These are phyloP conservation scores for Lepiota brunneoincarnata DNA, from an alignment of 768 basidiomycete genomes.

Conservation along the genomic window DNA sequence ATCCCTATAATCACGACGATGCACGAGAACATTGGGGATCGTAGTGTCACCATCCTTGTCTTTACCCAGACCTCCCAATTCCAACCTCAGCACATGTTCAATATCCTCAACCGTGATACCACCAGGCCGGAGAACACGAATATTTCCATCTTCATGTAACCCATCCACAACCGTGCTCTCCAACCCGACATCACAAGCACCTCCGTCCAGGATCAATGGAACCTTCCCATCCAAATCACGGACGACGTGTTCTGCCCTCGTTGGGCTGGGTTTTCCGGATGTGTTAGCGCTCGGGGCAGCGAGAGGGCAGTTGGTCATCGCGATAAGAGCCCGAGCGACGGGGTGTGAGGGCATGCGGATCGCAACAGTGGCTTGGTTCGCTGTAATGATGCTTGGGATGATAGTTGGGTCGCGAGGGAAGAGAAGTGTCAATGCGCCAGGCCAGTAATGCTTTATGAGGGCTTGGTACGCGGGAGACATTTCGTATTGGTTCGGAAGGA, in stretches of 20 bases:
- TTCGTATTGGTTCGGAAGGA: slow-evolving; percentile 66
- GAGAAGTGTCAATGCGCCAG: slow-evolving; percentile 88
- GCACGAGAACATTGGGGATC: slow-evolving; percentile 69
- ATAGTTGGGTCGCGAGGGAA: slow-evolving; percentile 69
- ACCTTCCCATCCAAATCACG: slow-evolving; percentile 77
- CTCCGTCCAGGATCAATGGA: slow-evolving; percentile 86
- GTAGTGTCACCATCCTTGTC: not conserved
- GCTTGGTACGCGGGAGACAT: slow-evolving; percentile 65
- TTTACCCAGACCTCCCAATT: slow-evolving; percentile 24
- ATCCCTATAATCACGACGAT: slow-evolving; percentile 75
- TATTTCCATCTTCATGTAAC: slow-evolving; percentile 64
- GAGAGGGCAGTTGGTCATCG: slow-evolving; percentile 67
- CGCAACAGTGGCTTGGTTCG: slow-evolving; percentile 77
- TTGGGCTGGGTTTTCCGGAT: slow-evolving; percentile 93
- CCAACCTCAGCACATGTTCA: slow-evolving; percentile 49
- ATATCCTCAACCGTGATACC: slow-evolving; percentile 92
- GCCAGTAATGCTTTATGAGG: slow-evolving; percentile 89
- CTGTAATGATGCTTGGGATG: slow-evolving; percentile 78
- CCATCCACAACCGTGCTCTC: slow-evolving; percentile 97
- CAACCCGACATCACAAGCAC: slow-evolving; percentile 82
- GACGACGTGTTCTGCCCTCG: slow-evolving; percentile 80
- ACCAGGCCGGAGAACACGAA: slow-evolving; percentile 87
- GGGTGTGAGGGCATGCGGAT: slow-evolving; percentile 95
- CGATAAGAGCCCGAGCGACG: slow-evolving; percentile 86
- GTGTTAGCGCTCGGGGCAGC: slow-evolving; percentile 96